phyloP scores from a whole-genome alignment of 352 stramenopile species.

The Phytophthora pluvialis region DNA sequence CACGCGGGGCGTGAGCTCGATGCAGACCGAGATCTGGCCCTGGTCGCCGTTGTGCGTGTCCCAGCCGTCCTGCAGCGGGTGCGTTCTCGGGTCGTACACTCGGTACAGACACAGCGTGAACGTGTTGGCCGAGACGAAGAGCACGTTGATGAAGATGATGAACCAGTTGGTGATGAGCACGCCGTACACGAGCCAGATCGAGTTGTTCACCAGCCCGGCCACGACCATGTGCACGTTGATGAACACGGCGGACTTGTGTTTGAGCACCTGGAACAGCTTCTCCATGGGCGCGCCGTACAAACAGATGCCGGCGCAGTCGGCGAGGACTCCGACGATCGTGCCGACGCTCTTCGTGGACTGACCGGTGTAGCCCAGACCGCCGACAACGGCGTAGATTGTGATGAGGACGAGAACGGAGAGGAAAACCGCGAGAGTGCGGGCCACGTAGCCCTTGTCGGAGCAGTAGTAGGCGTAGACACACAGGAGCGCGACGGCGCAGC shows the following conservation, averaged over 20 bases:
- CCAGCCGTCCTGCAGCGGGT: slow-evolving; percentile 30
- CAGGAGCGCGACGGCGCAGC: slow-evolving; percentile 43
- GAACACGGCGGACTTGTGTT: slow-evolving; percentile 51
- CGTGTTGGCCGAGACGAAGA: slow-evolving; percentile 38
- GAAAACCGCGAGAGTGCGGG: slow-evolving; percentile 29
- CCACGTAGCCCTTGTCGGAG: slow-evolving; percentile 37
- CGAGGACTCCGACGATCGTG: slow-evolving; percentile 38
- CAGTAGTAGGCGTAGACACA: slow-evolving; percentile 46
- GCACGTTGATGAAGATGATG: slow-evolving; percentile 40
- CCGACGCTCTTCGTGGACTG: slow-evolving; percentile 34
- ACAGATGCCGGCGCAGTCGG: slow-evolving; percentile 45
- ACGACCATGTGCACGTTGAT: slow-evolving; percentile 63
- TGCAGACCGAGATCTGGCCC: slow-evolving; percentile 20
- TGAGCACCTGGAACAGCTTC: slow-evolving; percentile 48
- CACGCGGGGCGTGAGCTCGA: slow-evolving; percentile 19
- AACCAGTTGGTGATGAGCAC: slow-evolving; percentile 45
- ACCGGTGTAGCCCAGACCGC: slow-evolving; percentile 37
- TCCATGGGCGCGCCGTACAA: slow-evolving; percentile 51
- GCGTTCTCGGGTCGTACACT: slow-evolving; percentile 39
- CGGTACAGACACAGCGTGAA: slow-evolving; percentile 41
- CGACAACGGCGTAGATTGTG: slow-evolving; percentile 51
- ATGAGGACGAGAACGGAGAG: slow-evolving; percentile 27
- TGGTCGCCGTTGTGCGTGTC: slow-evolving; percentile 19
- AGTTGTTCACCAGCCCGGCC: slow-evolving; percentile 52
- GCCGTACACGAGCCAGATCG: slow-evolving; percentile 44